Conservation (phyloP, 2,329 filamentous ascomycete genomes). For the Botrytis sinoallii region DNA sequence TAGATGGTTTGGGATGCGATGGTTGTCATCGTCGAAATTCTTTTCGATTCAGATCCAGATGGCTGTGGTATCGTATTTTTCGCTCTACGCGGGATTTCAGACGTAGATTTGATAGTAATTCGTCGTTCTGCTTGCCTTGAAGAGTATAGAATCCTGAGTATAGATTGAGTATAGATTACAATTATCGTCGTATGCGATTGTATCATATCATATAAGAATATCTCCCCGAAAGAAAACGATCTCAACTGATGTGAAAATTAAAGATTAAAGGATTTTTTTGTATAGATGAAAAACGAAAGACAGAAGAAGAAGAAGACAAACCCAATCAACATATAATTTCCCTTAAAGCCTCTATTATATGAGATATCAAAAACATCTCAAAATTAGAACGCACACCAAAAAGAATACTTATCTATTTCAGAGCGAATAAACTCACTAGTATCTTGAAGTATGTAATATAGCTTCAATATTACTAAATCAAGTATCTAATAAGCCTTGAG, state of each 20-base stretch:
- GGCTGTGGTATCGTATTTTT: not conserved
- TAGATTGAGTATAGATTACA: not conserved
- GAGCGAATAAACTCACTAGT: no score
- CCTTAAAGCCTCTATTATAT: not conserved
- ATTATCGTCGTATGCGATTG: rapidly evolving
- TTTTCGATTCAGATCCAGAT: not conserved
- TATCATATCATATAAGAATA: not conserved
- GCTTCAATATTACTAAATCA: no score
- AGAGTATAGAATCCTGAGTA: not conserved
- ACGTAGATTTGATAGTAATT: not conserved
- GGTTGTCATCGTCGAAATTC: no score
- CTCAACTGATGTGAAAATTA: no score
- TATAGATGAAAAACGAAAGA: no score
- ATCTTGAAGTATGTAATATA: no score
- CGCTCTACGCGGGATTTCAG: not conserved
- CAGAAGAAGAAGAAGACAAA: no score
- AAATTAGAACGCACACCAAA: not conserved
- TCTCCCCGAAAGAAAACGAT: no score
- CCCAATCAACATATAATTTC: not conserved
- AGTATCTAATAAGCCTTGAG: no score
- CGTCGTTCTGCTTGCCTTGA: not conserved
- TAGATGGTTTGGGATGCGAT: no score
- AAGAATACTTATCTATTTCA: not conserved
- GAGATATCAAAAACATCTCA: not conserved
- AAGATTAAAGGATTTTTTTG: no score